phyloP scores from a whole-genome alignment of 202 grass and related monocot species.

The Schoenoplectus triqueter region DNA sequence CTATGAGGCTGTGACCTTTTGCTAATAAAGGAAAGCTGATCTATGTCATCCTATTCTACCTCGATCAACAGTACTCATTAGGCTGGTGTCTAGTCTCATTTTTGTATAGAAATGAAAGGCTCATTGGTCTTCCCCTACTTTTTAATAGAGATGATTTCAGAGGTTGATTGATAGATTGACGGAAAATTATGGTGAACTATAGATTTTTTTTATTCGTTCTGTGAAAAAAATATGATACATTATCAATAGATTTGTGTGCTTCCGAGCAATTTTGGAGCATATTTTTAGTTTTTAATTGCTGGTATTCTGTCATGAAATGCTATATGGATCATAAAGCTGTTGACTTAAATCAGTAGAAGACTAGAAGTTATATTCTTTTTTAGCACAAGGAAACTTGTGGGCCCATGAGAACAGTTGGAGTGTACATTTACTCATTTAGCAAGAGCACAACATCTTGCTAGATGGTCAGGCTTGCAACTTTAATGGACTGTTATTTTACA shows the following conservation, averaged over 20 bases:
- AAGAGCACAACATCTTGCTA: background rate
- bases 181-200: conserved; percentile 27
- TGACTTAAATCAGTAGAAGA: background rate
- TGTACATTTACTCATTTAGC: background rate
- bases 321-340: background rate
- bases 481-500: conserved; percentile 32
- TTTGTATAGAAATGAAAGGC: conserved; percentile 33
- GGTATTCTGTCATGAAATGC: conserved; percentile 6
- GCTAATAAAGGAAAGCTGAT: background rate
- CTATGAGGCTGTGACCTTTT: conserved; percentile 4
- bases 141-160: background rate
- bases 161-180: conserved; percentile 32
- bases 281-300: background rate
- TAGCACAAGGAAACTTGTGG: background rate
- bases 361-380: background rate
- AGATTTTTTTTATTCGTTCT: conserved; percentile 38
- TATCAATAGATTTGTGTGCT: conserved; percentile 15
- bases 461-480: background rate
- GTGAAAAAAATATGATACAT: conserved; percentile 26
- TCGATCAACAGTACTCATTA: background rate
- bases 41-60: conserved; percentile 6
- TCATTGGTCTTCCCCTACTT: conserved; percentile 2
- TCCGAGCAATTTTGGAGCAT: conserved; percentile 33
- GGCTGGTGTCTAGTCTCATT: conserved; percentile 10
- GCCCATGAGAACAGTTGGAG: conserved; percentile 1